Evolutionary conservation across 2,329 filamentous ascomycete species (phyloP).

Genomic region (Nigrospora osmanthi): DNA sequence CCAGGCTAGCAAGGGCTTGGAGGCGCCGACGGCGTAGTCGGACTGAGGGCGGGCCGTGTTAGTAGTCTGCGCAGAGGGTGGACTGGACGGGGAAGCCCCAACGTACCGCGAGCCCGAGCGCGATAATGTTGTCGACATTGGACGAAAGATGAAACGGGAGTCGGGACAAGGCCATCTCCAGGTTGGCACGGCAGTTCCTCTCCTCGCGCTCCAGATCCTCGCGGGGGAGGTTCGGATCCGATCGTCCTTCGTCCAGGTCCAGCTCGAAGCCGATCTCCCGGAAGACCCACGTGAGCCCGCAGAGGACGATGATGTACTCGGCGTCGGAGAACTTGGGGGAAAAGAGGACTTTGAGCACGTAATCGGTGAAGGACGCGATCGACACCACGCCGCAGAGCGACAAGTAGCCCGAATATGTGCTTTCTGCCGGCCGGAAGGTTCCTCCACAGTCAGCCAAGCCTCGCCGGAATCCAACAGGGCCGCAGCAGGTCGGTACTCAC

Average conservation of each 20-base stretch:
- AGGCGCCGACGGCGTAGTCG: conserved; percentile 54
- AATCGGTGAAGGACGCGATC: not conserved
- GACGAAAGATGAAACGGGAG: conserved; percentile 50
- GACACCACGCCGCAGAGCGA: not conserved
- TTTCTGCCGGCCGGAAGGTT: not conserved
- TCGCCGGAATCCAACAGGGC: too few relatives aligned
- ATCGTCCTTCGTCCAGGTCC: conserved; percentile 31
- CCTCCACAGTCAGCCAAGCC: too few relatives aligned
- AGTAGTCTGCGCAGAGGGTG: not conserved
- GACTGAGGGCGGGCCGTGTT: conserved; percentile 28
- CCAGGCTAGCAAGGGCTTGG: conserved; percentile 56
- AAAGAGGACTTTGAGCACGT: conserved; percentile 1
- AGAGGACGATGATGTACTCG: conserved; percentile 32
- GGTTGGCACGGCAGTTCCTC: conserved; percentile 33
- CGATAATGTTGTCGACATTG: conserved; percentile 46
- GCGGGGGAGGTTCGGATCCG: conserved; percentile 24
- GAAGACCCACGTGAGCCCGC: conserved; percentile 32
- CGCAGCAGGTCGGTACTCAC: not conserved
- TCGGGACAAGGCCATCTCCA: conserved; percentile 41
- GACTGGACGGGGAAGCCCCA: not conserved
- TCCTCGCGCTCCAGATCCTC: conserved; percentile 7
- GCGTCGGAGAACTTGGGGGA: conserved; percentile 7
- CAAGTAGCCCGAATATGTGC: not conserved
- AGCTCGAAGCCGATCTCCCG: conserved; percentile 29
- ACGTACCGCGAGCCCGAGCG: conserved; percentile 47